These are phyloP conservation scores for Ophiostoma perfectum DNA, from an alignment of 2,329 filamentous ascomycete species.

Conservation along the genomic window DNA sequence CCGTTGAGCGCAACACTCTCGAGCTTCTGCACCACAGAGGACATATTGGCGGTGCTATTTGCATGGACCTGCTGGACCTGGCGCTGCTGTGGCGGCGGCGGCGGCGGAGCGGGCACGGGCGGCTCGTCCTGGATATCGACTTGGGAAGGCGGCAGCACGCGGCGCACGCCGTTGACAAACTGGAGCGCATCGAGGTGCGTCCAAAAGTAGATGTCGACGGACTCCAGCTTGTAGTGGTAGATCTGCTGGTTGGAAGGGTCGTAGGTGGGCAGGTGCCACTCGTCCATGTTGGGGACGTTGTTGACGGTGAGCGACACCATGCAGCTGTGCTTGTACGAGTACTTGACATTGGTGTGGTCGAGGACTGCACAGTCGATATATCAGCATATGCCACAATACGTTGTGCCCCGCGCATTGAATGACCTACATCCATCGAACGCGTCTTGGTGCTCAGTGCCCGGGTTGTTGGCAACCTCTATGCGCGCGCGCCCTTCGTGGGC, in stretches of 20 bases:
- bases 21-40: slow-evolving; percentile 66
- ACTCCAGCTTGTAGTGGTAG: slow-evolving; percentile 73
- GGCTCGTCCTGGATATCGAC: slow-evolving; percentile 63
- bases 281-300: slow-evolving; percentile 44
- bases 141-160: slow-evolving; percentile 56
- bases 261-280: slow-evolving; percentile 72
- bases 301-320: slow-evolving; percentile 63
- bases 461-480: slow-evolving; percentile 69
- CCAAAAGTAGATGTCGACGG: slow-evolving; percentile 75
- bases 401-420: not conserved
- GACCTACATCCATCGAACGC: slow-evolving; percentile 69
- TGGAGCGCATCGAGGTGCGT: slow-evolving; percentile 64
- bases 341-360: slow-evolving; percentile 58
- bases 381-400: not conserved
- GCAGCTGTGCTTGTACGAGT: slow-evolving; percentile 69
- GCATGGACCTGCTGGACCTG: slow-evolving; percentile 26
- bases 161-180: slow-evolving; percentile 63
- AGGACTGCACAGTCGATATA: slow-evolving; percentile 45
- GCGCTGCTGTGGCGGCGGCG: slow-evolving; percentile 27
- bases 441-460: slow-evolving; percentile 70
- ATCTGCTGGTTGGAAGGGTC: slow-evolving; percentile 69
- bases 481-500: slow-evolving; percentile 61
- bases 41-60: slow-evolving; percentile 42
- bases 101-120: slow-evolving; percentile 39
- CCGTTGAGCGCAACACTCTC: slow-evolving; percentile 61